These are phyloP conservation scores for Termitomyces sp. DNA, from an alignment of 768 basidiomycete species.

Conservation along the genomic window DNA sequence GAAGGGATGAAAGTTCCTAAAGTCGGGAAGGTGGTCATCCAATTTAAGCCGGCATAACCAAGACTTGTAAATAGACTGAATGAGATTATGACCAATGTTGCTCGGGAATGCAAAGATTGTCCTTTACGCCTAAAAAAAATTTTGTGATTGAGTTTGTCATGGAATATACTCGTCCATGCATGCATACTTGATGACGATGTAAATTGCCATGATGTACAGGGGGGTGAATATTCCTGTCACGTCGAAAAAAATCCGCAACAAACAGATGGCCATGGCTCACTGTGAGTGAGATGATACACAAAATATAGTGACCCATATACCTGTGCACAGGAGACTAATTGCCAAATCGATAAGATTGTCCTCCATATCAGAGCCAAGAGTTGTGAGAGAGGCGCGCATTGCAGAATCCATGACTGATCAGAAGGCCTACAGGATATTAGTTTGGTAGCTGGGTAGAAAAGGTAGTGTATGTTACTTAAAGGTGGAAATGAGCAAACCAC, in stretches of 20 bases:
- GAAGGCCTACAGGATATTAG: too few species aligned
- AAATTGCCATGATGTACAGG: neutral
- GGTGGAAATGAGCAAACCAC: too few species aligned
- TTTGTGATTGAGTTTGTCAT: neutral
- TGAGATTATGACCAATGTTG: neutral
- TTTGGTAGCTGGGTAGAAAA: too few species aligned
- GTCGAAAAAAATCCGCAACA: neutral
- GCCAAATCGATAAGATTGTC: too few species aligned
- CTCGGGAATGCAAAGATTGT: neutral
- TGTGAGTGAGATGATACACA: neutral
- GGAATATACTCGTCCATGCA: neutral
- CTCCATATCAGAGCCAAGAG: too few species aligned
- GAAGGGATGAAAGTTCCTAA: too few species aligned
- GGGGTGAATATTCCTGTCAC: neutral
- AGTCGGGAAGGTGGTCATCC: neutral
- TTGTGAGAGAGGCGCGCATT: fast-evolving
- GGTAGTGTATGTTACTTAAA: too few species aligned
- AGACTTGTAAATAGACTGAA: neutral
- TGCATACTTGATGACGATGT: neutral
- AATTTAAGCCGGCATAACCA: neutral
- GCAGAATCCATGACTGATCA: too few species aligned
- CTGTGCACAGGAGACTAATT: too few species aligned
- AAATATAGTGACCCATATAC: too few species aligned
- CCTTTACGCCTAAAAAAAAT: neutral
- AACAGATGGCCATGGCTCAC: neutral